These are phyloP conservation scores for Thamnidium elegans DNA, from an alignment of 192 early-diverging fungal genomes.

Conservation along the genomic window DNA sequence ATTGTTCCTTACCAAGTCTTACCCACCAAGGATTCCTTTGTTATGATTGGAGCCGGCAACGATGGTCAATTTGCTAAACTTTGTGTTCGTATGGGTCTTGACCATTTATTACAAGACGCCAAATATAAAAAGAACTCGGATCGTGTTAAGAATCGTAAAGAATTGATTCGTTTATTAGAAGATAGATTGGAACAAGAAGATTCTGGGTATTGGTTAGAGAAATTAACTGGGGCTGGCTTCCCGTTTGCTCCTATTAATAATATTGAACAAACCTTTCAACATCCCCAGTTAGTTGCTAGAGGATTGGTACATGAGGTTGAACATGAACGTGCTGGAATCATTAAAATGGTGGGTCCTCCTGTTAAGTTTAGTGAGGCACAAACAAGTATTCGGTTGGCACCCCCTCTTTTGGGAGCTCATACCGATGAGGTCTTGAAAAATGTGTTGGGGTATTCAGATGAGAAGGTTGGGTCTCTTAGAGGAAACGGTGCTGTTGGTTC, in stretches of 20 bases:
- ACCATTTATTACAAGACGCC: constrained; percentile 45
- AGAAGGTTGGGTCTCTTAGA: constrained; percentile 49
- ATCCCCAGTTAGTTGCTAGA: constrained; percentile 66
- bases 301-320: constrained; percentile 77
- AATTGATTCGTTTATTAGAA: constrained; percentile 59
- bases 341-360: constrained; percentile 72
- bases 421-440: constrained; percentile 71
- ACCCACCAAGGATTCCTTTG: constrained; percentile 68
- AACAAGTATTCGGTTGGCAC: constrained; percentile 65
- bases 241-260: constrained; percentile 86
- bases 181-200: constrained; percentile 43
- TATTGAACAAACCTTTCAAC: constrained; percentile 71
- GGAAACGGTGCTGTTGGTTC: constrained; percentile 38
- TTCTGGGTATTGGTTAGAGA: constrained; percentile 59
- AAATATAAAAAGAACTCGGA: constrained; percentile 67
- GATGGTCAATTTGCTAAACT: constrained; percentile 78
- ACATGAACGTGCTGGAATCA: constrained; percentile 75
- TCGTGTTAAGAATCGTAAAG: constrained; percentile 70
- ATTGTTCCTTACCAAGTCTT: constrained; percentile 94
- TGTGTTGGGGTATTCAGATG: constrained; percentile 62
- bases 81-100: constrained; percentile 49
- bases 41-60: constrained; percentile 92
- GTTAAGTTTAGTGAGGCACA: constrained; percentile 74
- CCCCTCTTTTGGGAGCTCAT: constrained; percentile 86
- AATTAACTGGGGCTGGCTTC: constrained; percentile 67